A percentile compares a stretch with the other conserved stretches of the same genome.
phyloP scores from a whole-genome alignment of 2,329 filamentous ascomycete species.

The Cercospora zeina region DNA sequence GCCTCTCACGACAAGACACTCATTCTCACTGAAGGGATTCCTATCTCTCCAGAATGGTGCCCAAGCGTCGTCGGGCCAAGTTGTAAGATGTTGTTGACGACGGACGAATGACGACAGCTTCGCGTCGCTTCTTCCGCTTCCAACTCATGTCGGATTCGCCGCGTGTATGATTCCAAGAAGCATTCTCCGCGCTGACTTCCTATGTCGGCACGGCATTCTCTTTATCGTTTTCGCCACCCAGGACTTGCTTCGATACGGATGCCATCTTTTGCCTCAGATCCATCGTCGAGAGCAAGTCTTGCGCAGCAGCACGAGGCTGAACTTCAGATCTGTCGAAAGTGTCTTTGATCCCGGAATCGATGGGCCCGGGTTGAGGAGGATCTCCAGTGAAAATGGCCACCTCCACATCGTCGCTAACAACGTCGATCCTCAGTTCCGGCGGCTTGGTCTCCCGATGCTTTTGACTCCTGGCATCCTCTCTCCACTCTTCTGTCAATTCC shows the following conservation, averaged over 20 bases:
- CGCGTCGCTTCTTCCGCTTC: slow-evolving; percentile 11
- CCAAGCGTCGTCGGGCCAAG: slow-evolving; percentile 8
- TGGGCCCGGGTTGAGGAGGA: background rate
- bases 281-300: background rate
- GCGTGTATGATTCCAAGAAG: slow-evolving; percentile 13
- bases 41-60: slow-evolving; percentile 15
- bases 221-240: slow-evolving; percentile 16
- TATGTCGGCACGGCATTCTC: slow-evolving; percentile 24
- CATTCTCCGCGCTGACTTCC: slow-evolving; percentile 10
- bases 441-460: slow-evolving; percentile 28
- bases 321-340: slow-evolving; percentile 8
- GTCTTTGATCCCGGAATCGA: slow-evolving; percentile 10
- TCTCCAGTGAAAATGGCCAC: background rate
- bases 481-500: slow-evolving; percentile 77
- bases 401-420: slow-evolving; percentile 13
- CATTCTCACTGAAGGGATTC: slow-evolving; percentile 11
- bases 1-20: background rate
- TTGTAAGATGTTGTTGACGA: slow-evolving; percentile 3
- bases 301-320: slow-evolving; percentile 1
- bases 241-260: slow-evolving; percentile 12
- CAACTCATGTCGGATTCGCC: slow-evolving; percentile 12
- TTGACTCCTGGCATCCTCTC: slow-evolving; percentile 35
- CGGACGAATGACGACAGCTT: slow-evolving; percentile 10
- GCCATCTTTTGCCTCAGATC: slow-evolving; percentile 11
- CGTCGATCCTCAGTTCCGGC: slow-evolving; percentile 38